Evolutionary conservation across 31 red algal species (phyloP), one percentile per base, ranked within the genome.

Genomic region (Odonthalia washingtoniensis): DNA sequence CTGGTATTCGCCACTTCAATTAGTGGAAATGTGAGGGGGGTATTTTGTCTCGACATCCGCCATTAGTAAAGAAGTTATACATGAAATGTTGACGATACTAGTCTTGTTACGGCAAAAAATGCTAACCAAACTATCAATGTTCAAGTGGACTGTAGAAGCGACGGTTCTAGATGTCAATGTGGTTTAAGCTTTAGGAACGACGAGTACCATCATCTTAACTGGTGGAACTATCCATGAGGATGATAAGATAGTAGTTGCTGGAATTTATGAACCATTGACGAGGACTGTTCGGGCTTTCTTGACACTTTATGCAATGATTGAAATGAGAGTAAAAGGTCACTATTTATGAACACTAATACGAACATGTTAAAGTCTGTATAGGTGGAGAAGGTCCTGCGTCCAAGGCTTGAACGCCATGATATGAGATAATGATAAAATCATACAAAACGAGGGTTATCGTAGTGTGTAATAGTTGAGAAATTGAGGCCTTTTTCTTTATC

Each of bases 101-200:
- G 28, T 77, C 89, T n/a, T n/a, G 30, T 82, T 99, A n/a, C 84
- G 93, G 5, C 98, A 99, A 75, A 93, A 83, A 28, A 52, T 97
- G 82, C 67, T 99, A 52, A 70, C 72, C 17, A 87, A 97, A 16
- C 80, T 92, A 28, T 53, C 94, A 28, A 97, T n/a, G n/a, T n/a
- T n/a, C n/a, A 92, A 78, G 6, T 46, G 85, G 17, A 73, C 86
- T 35, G 81, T 95, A 2, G 88, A 94, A 52, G 94, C 93, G 18
- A 99, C 98, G 93, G 95, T 0, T n/a, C n/a, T n/a, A n/a, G n/a
- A n/a, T n/a, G n/a, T n/a, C n/a, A n/a, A n/a, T n/a, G n/a, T n/a
- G n/a, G 95, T 99, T 36, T 95, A 99, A 74, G 98, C 95, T 34
- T 78, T 99, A 41, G 98, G 98, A 21, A 99, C 95, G 1, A 99